A percentile compares a stretch with the other conserved stretches of the same genome.
Evolutionary conservation across 495 filamentous ascomycete species (phyloP).

Genomic region (Neurospora sp.): DNA sequence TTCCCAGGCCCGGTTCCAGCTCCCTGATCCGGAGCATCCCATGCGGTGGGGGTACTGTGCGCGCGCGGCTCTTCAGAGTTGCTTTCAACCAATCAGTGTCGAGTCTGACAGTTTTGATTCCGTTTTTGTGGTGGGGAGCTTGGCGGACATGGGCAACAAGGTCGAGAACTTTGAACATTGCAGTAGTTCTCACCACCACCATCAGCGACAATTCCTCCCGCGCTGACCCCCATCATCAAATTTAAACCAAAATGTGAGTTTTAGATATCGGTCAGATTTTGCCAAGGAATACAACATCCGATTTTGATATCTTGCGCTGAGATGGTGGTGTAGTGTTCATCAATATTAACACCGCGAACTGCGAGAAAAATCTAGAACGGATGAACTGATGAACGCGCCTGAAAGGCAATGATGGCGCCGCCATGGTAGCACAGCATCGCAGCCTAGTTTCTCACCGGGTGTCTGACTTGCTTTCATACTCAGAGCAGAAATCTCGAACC

Average conservation of each 20-base stretch:
- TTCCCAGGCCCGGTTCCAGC: neutral
- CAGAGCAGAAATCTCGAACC: neutral
- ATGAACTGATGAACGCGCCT: neutral
- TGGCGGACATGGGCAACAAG: neutral
- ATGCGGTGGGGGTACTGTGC: neutral
- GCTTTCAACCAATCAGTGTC: neutral
- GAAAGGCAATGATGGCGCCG: neutral
- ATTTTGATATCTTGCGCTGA: neutral
- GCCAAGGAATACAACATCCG: neutral
- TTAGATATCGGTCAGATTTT: neutral
- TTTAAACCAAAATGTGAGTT: neutral
- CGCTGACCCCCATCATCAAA: neutral
- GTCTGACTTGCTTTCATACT: neutral
- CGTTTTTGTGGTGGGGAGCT: neutral
- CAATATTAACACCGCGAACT: neutral
- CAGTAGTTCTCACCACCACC: neutral
- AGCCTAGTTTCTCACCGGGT: neutral
- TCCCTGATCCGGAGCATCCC: neutral
- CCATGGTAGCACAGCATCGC: neutral
- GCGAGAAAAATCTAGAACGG: neutral
- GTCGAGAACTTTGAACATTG: neutral
- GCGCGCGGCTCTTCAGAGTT: neutral
- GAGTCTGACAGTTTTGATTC: neutral
- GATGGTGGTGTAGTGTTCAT: neutral
- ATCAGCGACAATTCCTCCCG: neutral